These are phyloP conservation scores for Aureobasidium sp. DNA, from an alignment of 2,329 filamentous ascomycete genomes.

Conservation along the genomic window DNA sequence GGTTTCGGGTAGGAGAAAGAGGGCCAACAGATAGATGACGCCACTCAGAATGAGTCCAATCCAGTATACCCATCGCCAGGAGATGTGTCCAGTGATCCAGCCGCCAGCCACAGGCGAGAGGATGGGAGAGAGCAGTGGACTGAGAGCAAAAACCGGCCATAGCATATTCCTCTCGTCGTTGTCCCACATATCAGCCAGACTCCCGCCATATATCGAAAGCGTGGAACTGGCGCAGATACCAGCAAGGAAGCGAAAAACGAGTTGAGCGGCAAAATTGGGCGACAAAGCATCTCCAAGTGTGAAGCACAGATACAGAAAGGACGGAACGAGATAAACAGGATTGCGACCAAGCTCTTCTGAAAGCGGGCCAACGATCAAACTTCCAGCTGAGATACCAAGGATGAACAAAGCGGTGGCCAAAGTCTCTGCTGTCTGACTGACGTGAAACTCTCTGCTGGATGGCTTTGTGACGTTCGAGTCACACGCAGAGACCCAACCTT, in stretches of 20 bases:
- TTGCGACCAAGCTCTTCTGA: constrained; percentile 7
- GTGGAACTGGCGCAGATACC: constrained; percentile 13
- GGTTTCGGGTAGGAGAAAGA: constrained; percentile 39
- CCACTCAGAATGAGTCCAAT: constrained; percentile 16
- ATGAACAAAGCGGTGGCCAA: constrained; percentile 1
- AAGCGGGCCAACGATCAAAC: not conserved
- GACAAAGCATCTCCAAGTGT: constrained; percentile 10
- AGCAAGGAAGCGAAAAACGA: constrained; percentile 14
- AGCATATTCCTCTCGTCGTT: constrained; percentile 3
- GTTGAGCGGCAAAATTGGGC: constrained; percentile 13
- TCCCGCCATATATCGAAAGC: constrained; percentile 14
- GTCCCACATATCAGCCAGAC: constrained; percentile 14
- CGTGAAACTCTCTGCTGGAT: not conserved
- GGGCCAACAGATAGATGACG: constrained; percentile 8
- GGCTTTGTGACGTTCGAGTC: not conserved
- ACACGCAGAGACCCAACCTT: not conserved
- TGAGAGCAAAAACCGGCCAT: constrained; percentile 14
- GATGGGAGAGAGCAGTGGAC: constrained; percentile 8
- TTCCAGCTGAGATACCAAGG: not conserved
- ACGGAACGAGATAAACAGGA: not conserved
- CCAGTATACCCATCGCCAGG: constrained; percentile 31
- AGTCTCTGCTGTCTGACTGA: not conserved
- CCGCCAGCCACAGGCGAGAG: constrained; percentile 15
- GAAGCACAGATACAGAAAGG: not conserved
- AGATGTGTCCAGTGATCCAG: constrained; percentile 13